Conservation (phyloP, 768 basidiomycete genomes). For the Vishniacozyma victoriae region DNA sequence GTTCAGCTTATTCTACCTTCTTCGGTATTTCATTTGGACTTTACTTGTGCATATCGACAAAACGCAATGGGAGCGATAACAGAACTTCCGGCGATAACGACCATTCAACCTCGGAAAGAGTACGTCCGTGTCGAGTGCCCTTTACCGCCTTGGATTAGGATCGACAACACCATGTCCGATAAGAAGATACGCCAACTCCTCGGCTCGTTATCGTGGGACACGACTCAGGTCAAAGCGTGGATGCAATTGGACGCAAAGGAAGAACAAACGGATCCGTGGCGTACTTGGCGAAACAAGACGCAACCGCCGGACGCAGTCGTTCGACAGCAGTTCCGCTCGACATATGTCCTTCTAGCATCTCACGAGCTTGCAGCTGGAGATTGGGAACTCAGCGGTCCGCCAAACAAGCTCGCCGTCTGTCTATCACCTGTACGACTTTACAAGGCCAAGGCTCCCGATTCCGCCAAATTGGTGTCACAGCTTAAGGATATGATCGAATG, state of each 20-base stretch:
- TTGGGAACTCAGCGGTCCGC: not conserved
- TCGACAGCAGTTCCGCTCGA: not conserved
- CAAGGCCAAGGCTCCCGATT: too few relatives aligned
- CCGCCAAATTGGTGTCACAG: not conserved
- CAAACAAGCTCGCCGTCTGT: constrained; percentile 1
- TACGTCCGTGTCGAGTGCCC: constrained; percentile 5
- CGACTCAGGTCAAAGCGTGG: not conserved
- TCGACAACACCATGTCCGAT: not conserved
- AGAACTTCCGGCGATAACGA: too few relatives aligned
- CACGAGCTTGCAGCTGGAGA: not conserved
- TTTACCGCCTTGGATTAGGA: constrained; percentile 1
- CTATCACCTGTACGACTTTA: constrained; percentile 4
- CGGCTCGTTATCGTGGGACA: not conserved
- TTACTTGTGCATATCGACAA: not conserved
- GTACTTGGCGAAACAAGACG: not conserved
- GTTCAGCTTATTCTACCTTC: constrained; percentile 1
- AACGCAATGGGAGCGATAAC: not conserved
- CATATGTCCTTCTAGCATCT: not conserved
- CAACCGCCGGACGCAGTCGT: not conserved
- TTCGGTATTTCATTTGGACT: not conserved
- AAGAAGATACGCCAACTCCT: not conserved
- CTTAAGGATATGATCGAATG: constrained; percentile 5
- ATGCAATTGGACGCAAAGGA: not conserved
- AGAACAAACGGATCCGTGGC: not conserved
- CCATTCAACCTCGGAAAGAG: constrained; percentile 5